Evolutionary conservation across 1,284 basidiomycete species (phyloP), one percentile per base, ranked within the genome.

Genomic region (Cryptococcus neoformans): DNA sequence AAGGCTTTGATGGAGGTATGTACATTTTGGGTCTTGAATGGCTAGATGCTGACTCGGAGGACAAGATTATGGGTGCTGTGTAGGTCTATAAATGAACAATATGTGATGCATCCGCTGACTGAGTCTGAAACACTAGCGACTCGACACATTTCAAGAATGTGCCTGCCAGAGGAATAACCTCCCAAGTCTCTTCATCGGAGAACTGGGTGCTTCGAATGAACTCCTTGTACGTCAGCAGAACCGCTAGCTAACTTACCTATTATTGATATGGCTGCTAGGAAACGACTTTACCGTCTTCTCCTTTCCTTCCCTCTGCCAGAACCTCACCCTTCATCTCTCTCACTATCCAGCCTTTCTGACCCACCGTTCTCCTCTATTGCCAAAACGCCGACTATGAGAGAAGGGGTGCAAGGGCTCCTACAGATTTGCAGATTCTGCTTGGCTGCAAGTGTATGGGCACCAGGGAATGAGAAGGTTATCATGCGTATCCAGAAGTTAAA

Each of bases 161-260:
- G 16, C 49, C 58, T n/a, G 53, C 57, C 40, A 58, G 61, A 49
- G 56, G 52, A 49, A 54, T 42, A 16, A 56, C 53, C 12, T 47
- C 59, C n/a, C 38, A 60, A 12, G 54, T 50, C 10, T 59, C 57
- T 5, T 39, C 60, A 28, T 54, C 66, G 2, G 73, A 75, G 53
- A 75, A 74, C 58, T 76, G 74, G 74, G 71, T 76, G 1, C 57
- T 75, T 11, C 66, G 65, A 14, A 72, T 70, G 65, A 76, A 76
- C 51, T 66, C 67, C 3, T 49, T 76, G 74, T 73, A 44, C 45
- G 73, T 49, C 44, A 12, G 3, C 38, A 41, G 21, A 21, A 21
- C 21, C 21, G 21, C 21, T 21, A 21, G 21, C 21, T 21, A 21
- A 9, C 10, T 17, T 9, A 8, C 17, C 7, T 10, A 9, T n/a